Base-by-base conservation (phyloP, 495 filamentous ascomycete genomes). In the Penicillium angulare region DNA sequence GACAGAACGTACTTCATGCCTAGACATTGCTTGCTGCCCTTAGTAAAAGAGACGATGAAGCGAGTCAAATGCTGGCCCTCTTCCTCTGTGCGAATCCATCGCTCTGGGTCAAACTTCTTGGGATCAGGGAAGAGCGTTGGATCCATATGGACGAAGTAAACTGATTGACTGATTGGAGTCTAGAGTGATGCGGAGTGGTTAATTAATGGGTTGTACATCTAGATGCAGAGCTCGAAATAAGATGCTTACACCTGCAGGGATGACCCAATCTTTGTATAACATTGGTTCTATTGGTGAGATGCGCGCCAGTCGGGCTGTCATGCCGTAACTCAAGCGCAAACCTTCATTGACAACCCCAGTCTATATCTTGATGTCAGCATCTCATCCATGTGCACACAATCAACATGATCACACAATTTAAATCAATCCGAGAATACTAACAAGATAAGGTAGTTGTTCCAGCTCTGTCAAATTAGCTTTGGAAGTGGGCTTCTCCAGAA, bases 391-490 rank as follows among this genome's bases (percentile, higher is more conserved):
- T n/a, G n/a, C n/a, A n/a, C n/a, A n/a, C 3, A 38, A 8, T 38
- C 34, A 26, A n/a, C 13, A 32, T 23, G 1, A 34, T 9, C 2
- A 23, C 5, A 1, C 17, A 1, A 42, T 32, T 9, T 22, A 9
- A 29, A 56, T 0, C 74, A 10, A n/a, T 43, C 10, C 16, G 27
- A 29, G 8, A 36, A 13, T 22, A 53, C 42, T 26, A 43, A 71
- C 67, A 41, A 83, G 52, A 53, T 79, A 79, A 2, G 77, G 73
- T 0, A 80, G 59, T 3, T 59, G 38, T 38, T 81, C 74, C 12
- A 82, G 59, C 40, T 71, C 51, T 2, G 49, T 12, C 49, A 51
- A 57, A 9, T 40, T 31, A 3, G 27, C 27, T 2, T 32, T 21
- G 8, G 43, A 43, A 10, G 35, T 38, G 5, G 38, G 52, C n/a